Evolutionary conservation across 2,329 filamentous ascomycete genomes (phyloP).

Genomic region (Microdochium trichocladiopsis): DNA sequence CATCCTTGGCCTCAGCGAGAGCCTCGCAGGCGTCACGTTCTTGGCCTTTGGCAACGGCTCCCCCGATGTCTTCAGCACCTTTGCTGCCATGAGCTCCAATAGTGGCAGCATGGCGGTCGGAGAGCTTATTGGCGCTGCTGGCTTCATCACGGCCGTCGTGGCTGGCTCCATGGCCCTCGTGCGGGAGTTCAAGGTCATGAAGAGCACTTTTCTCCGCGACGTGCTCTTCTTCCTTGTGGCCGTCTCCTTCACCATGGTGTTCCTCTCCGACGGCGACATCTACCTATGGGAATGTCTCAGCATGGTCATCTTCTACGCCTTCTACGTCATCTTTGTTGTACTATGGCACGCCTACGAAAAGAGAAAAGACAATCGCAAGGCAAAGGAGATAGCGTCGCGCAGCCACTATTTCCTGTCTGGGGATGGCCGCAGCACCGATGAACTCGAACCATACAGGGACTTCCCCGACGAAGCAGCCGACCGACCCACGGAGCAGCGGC

Average conservation of each 20-base stretch:
- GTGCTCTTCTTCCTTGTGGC: slow-evolving; percentile 88
- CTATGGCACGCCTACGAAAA: slow-evolving; percentile 84
- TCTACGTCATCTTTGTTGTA: slow-evolving; percentile 86
- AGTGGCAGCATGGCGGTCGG: slow-evolving; percentile 96
- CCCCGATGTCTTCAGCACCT: slow-evolving; percentile 96
- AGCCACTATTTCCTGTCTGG: slow-evolving; percentile 62
- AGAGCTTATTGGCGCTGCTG: slow-evolving; percentile 88
- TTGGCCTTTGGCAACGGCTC: slow-evolving; percentile 96
- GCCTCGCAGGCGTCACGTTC: slow-evolving; percentile 91
- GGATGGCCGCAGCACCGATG: slow-evolving; percentile 39
- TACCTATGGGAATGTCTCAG: slow-evolving; percentile 80
- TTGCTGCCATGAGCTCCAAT: slow-evolving; percentile 94
- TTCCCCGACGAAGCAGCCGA: slow-evolving; percentile 47
- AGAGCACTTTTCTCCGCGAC: slow-evolving; percentile 84
- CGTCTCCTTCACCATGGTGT: slow-evolving; percentile 78
- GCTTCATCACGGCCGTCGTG: slow-evolving; percentile 94
- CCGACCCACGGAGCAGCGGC: slow-evolving; percentile 21
- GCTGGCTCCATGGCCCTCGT: slow-evolving; percentile 96
- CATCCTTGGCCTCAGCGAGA: slow-evolving; percentile 89
- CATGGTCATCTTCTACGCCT: slow-evolving; percentile 87
- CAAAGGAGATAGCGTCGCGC: slow-evolving; percentile 64
- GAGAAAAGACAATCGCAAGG: slow-evolving; percentile 49
- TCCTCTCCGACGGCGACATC: slow-evolving; percentile 77
- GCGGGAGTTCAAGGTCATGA: slow-evolving; percentile 86
- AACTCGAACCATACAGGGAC: slow-evolving; percentile 58